Evolutionary conservation across 2,329 filamentous ascomycete genomes (phyloP), one percentile per base, ranked within the genome.

Genomic region (Aspergillus ustus): DNA sequence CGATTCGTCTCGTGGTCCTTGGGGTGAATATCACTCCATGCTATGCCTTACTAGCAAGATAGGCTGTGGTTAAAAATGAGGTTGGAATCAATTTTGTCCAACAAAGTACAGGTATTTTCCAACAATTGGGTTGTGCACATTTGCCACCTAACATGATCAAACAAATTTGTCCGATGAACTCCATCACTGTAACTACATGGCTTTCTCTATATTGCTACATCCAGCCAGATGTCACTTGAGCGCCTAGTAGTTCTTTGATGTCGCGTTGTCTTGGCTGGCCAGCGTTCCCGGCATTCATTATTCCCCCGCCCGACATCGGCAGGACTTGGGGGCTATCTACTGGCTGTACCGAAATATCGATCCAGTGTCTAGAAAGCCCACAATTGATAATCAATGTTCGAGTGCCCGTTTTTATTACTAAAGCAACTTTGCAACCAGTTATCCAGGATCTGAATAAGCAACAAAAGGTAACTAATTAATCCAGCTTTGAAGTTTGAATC

Each of bases 371-470:
- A 61, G 60, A 63, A 57, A 46, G 45, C 43, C 52, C 20, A 22
- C 40, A 31, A 66, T 64, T 67, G 61, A 63, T 67, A 67, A 66
- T 67, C 63, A 62, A 22, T 5, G 25, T 29, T 56, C 54, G n/a
- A 58, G 13, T 40, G 19, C 44, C 25, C 7, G 15, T 25, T 46
- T 28, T 25, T 15, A 48, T 48, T 48, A 45, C 31, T 13, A 17
- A 48, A 48, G 28, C 43, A 20, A 11, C 13, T 13, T 13, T 22
- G 25, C 4, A 28, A 9, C 3, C 20, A 20, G 2, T 22, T 46
- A 11, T 40, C 34, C 34, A 40, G 34, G 34, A 40, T 40, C 34
- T 40, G 34, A 40, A 15, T 15, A 5, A 40, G 34, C 34, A 40
- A 40, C 34, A 40, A 15, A 4, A 40, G 34, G 34, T n/a, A n/a